Evolutionary conservation across 164 flowering plant species (phyloP), one percentile per base, ranked within the genome.

Genomic region (Vitis amurensis): DNA sequence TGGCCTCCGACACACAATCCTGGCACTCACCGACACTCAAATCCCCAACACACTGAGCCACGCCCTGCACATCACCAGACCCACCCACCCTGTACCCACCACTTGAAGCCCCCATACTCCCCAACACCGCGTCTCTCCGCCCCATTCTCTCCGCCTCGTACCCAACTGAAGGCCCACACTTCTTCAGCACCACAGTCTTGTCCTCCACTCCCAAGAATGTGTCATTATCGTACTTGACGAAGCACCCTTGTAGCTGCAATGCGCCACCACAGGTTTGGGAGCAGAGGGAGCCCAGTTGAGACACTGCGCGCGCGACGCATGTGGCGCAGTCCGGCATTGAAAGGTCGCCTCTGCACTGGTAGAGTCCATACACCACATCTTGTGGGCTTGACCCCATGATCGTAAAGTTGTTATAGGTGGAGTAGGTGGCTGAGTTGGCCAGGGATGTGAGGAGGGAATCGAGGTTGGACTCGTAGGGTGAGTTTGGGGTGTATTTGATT

Each of bases 11-110:
- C 19, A 87, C 17, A 69, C 99, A 95, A 62, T 88, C 94, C 64
- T 87, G 88, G 66, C 99, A 95, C 80, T 86, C 81, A 0, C 74
- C 74, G 3, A 23, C 23, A 71, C 88, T 88, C 88, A 95, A 74
- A 55, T 95, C 99, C 55, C 93, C 96, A 0, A 88, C 87, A 68
- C 99, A 95, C 79, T 95, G 98, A 17, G 88, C 88, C 87, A 95
- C 63, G 0, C 96, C 97, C 61, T 82, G 86, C 10, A 89, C 86
- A 14, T 79, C 78, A 11, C 84, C 89, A 0, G 91, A 68, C 61
- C 86, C 89, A 8, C 92, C 93, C 1, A 82, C 91, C 60, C 98
- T 55, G 23, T 61, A 48, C 50, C 88, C 93, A 50, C 87, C 85
- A 1, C 83, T 37, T 6, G 44, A 76, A 7, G 59, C 62, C 9